Evolutionary conservation across 495 filamentous ascomycete genomes (phyloP).

Genomic region (Aspergillus coremiiformis): DNA sequence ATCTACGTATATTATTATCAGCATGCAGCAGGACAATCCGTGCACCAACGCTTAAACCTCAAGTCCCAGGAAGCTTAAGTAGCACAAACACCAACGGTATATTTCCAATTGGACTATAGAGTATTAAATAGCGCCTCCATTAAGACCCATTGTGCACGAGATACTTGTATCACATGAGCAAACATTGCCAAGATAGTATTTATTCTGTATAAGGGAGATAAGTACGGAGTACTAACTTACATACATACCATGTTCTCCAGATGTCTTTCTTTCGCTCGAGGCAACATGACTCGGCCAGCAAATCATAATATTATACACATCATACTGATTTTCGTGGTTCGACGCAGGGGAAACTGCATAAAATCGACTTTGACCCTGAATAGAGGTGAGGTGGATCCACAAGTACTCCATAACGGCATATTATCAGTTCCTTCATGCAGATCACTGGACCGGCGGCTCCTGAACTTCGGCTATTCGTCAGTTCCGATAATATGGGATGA

Average conservation of each 20-base stretch:
- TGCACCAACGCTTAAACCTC: not conserved
- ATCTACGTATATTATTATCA: not conserved
- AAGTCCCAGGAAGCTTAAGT: not conserved
- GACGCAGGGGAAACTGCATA: not conserved
- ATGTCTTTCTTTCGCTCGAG: not conserved
- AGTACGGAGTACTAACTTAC: no score
- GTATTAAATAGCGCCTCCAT: not conserved
- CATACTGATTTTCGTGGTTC: not conserved
- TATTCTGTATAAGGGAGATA: no score
- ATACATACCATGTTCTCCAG: not conserved
- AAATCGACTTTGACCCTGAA: not conserved
- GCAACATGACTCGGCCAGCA: not conserved
- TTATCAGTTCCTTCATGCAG: not conserved
- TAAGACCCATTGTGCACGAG: no score
- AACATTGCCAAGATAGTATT: no score
- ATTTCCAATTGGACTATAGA: not conserved
- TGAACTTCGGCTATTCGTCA: not conserved
- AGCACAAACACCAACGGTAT: not conserved
- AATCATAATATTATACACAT: not conserved
- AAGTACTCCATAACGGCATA: not conserved
- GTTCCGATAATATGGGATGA: not conserved
- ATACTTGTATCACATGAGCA: no score
- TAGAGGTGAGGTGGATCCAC: not conserved
- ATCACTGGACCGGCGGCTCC: not conserved
- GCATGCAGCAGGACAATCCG: not conserved